Percentiles rank a stretch among this genome's conserved stretches.
These are phyloP conservation scores for Strobilomyces confusus DNA, from an alignment of 768 basidiomycete genomes.

Conservation along the genomic window DNA sequence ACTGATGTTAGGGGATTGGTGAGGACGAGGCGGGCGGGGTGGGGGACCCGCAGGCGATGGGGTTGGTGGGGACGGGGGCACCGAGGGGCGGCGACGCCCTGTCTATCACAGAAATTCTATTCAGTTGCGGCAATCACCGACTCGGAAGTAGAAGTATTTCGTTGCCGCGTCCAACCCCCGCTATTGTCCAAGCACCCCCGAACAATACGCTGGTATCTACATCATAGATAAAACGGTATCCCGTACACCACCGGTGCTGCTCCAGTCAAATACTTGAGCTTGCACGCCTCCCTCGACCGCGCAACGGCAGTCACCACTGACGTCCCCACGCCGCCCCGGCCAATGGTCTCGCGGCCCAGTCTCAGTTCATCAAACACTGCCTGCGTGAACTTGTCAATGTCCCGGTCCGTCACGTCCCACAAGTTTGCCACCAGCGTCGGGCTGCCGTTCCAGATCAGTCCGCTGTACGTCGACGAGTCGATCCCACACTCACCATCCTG, in stretches of 20 bases:
- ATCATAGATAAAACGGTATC: constrained; percentile 81
- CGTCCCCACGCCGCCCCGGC: constrained; percentile 14
- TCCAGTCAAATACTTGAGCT: constrained; percentile 90
- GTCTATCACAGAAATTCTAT: too few relatives aligned
- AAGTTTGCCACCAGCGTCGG: constrained; percentile 92
- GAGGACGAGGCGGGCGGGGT: too few relatives aligned
- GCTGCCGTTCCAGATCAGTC: constrained; percentile 36
- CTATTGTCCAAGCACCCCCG: neutral
- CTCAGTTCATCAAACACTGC: constrained; percentile 73
- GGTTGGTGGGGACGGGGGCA: too few relatives aligned
- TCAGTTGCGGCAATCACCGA: too few relatives aligned
- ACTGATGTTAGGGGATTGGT: too few relatives aligned
- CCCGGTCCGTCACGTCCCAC: constrained; percentile 98
- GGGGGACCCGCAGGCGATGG: too few relatives aligned
- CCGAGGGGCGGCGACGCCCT: too few relatives aligned
- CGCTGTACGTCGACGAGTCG: neutral
- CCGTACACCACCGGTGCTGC: constrained; percentile 95
- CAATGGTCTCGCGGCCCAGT: constrained; percentile 37
- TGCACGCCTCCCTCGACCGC: constrained; percentile 73
- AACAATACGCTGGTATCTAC: too few relatives aligned
- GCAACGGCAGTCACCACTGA: constrained; percentile 78
- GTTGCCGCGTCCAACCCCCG: too few relatives aligned
- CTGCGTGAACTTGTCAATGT: constrained; percentile 91
- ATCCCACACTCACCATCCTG: constrained; percentile 77
- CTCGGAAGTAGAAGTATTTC: too few relatives aligned